Evolutionary conservation across 139 green algal species (phyloP).

Genomic region (Astrephomene gubernaculifera): DNA sequence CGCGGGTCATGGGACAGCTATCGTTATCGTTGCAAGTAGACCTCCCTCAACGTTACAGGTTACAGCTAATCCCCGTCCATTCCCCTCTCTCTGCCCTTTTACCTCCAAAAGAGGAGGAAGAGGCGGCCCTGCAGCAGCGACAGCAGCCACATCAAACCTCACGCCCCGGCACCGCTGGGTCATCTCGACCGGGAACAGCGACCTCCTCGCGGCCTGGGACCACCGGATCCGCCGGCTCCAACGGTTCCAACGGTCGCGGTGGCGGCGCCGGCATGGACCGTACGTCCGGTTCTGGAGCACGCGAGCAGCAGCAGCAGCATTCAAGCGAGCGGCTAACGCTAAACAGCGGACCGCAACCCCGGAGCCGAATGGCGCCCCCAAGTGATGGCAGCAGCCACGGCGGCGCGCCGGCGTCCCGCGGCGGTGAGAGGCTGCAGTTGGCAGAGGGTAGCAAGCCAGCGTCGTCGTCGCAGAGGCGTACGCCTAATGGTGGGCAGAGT

Average conservation of each 20-base stretch:
- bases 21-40: no score
- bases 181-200: neutral
- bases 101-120: constrained; percentile 13
- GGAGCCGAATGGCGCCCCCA: neutral
- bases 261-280: neutral
- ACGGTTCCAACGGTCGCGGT: neutral
- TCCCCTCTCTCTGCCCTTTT: no score
- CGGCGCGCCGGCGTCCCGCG: neutral
- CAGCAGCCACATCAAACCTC: neutral
- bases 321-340: neutral
- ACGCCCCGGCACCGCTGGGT: neutral
- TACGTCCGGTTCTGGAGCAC: no score
- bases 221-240: neutral
- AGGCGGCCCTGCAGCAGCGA: neutral
- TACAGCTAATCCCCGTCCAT: no score
- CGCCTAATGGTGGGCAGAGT: neutral
- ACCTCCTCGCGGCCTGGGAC: neutral
- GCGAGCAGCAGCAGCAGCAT: neutral
- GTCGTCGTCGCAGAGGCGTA: neutral
- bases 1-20: no score
- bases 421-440: constrained; percentile 24
- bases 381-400: neutral
- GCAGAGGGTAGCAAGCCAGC: neutral
- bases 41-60: no score
- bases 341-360: neutral